A percentile compares a stretch with the other conserved stretches of the same genome.
phyloP scores from a whole-genome alignment of 2,329 filamentous ascomycete genomes.

The Ophiostoma himal-ulmi region DNA sequence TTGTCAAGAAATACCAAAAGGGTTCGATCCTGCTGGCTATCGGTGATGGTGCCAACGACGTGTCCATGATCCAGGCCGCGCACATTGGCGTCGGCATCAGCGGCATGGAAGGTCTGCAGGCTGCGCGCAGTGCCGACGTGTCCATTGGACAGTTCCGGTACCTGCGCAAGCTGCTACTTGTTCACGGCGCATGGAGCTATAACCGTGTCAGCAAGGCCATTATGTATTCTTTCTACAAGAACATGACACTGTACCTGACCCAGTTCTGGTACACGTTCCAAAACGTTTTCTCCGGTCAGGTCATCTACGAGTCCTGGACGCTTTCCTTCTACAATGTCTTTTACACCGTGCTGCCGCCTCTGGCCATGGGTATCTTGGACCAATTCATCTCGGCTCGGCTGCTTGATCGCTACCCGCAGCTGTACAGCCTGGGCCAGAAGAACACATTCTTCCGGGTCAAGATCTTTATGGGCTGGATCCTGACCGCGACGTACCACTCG shows the following conservation, averaged over 20 bases:
- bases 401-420: slow-evolving; percentile 89
- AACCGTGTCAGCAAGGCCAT: slow-evolving; percentile 96
- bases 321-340: slow-evolving; percentile 99
- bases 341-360: slow-evolving; percentile 88
- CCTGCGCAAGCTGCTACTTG: slow-evolving; percentile 85
- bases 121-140: slow-evolving; percentile 90
- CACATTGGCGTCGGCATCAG: slow-evolving; percentile 98
- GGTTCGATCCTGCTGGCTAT: slow-evolving; percentile 91
- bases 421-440: slow-evolving; percentile 88
- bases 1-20: slow-evolving; percentile 87
- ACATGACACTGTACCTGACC: slow-evolving; percentile 96
- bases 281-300: slow-evolving; percentile 94
- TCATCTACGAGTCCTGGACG: slow-evolving; percentile 99
- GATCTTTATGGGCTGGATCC: slow-evolving; percentile 88
- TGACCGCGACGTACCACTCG: slow-evolving; percentile 93
- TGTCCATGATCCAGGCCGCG: slow-evolving; percentile 99
- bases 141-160: slow-evolving; percentile 94
- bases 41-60: slow-evolving; percentile 95
- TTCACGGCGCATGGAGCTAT: slow-evolving; percentile 97
- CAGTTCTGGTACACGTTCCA: slow-evolving; percentile 99
- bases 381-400: slow-evolving; percentile 94
- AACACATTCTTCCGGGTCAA: slow-evolving; percentile 91
- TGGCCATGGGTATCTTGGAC: slow-evolving; percentile 93
- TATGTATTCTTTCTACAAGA: slow-evolving; percentile 98
- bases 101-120: slow-evolving; percentile 93